Base-by-base conservation (phyloP, 352 stramenopile genomes). In the Globisporangium spinosum region DNA sequence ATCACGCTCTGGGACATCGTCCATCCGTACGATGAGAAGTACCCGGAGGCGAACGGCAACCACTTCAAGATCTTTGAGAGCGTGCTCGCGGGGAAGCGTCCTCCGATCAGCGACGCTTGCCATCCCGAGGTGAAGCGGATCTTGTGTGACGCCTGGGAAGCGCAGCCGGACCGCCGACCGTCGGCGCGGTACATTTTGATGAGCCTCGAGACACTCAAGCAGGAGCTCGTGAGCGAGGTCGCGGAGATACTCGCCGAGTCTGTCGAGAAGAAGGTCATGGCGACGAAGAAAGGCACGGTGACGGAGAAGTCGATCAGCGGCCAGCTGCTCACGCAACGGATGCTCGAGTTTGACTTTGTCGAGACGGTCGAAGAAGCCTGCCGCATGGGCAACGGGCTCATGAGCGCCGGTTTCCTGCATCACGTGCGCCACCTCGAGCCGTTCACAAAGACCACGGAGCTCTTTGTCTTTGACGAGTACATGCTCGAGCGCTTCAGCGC, bases 1-100 rank as follows among this genome's bases (percentile, higher is more conserved):
- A 90, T 95, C 61, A 94, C 86, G 22, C 69, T 94, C 38, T 94
- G 86, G 84, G 86, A 94, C 62, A 89, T 94, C 25, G 27, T 85
- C 13, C 75, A 90, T 47, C 86, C 86, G 22, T 68, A 77, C 7
- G 71, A 76, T 1, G 77, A 87, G 57, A 93, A 93, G 71, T 94
- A 89, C 54, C 76, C 83, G 10, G 64, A 76, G 32, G 73, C 78
- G 51, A 89, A 76, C 22, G 66, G 72, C 56, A 91, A 88, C 67
- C 80, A 89, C 60, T 75, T 91, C 38, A 79, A 84, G 60, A 74
- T 94, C 32, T 94, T 90, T 68, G 79, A 91, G 60, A 77, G 67
- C 47, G 85, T 94, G 27, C 70, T 94, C 6, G 71, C 70, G 20
- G 83, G 83, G 20, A 70, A 85, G 68, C 78, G 85, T 15, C 86